Base-by-base conservation (phyloP, 2,329 filamentous ascomycete genomes). In the Rhynchosporium agropyri region DNA sequence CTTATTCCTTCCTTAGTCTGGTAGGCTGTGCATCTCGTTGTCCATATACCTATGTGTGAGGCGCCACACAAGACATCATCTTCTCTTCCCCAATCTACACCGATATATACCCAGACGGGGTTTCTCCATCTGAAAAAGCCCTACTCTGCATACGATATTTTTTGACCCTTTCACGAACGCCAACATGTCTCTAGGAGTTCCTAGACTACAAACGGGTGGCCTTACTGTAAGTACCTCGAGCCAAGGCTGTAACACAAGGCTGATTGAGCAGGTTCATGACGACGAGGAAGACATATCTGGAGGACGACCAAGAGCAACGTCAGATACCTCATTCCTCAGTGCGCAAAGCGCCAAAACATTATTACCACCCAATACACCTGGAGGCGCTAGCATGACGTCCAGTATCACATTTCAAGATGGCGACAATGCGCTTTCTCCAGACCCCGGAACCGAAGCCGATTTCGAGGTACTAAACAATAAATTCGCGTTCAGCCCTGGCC, bases 401-500 rank as follows among this genome's bases (percentile, higher is more conserved):
- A 61, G 59, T 31, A 61, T 55, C n/a, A 61, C 59, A 38, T 61
- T 49, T 55, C 49, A 33, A 48, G 59, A 61, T 38, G 12, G n/a
- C 8, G 59, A 61, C n/a, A 38, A 45, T 48, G 72, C 72, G 2
- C 58, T 75, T 33, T 62, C 61, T 4, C 88, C 90, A 0, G 89
- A 93, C 72, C 88, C 86, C 0, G 88, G 88, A 7, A 88, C 84
- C 0, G 89, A 92, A 75, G 82, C 79, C 26, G 87, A 90, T 67
- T 94, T 91, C 69, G 72, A 84, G 48, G 83, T 88, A 15, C 79
- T 86, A 56, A 79, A 88, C 70, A 91, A 90, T 74, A 85, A 82
- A 53, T 92, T 92, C 70, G 89, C 88, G 9, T 92, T 88, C 71
- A 84, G 86, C 0, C 88, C 88, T 10, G 90, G 90, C 26, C 89